These are phyloP conservation scores for Perkinsus marinus DNA, from an alignment of 169 alveolate species.

Conservation along the genomic window DNA sequence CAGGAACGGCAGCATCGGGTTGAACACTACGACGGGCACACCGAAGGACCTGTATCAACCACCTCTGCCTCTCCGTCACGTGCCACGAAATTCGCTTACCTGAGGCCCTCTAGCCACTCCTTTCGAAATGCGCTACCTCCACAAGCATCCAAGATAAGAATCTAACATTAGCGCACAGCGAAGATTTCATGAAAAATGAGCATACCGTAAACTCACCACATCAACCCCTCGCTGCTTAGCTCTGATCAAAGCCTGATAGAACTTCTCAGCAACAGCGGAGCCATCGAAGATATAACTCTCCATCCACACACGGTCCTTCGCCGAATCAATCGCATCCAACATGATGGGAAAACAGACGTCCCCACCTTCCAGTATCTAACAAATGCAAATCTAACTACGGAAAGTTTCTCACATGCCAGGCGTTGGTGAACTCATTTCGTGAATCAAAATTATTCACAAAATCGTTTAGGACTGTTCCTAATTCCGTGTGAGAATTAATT, in stretches of 20 bases:
- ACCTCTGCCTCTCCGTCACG: too few species aligned
- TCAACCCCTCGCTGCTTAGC: conserved; percentile 2
- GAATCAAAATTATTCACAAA: too few species aligned
- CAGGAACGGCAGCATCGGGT: conserved; percentile 1
- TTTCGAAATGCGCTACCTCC: neutral
- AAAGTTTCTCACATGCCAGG: too few species aligned
- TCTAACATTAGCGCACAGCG: neutral
- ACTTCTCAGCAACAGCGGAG: neutral
- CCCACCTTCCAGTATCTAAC: neutral
- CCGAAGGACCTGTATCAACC: neutral
- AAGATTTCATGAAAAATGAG: neutral
- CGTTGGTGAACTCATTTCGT: too few species aligned
- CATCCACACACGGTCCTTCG: conserved; percentile 7
- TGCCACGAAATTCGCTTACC: neutral
- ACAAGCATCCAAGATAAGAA: neutral
- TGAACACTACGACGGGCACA: conserved; percentile 4
- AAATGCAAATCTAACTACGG: too few species aligned
- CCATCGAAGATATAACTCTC: conserved; percentile 7
- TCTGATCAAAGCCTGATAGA: neutral
- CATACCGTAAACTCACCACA: neutral
- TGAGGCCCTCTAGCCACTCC: neutral
- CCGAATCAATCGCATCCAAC: neutral
- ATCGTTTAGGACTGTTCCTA: too few species aligned
- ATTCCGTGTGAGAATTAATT: too few species aligned
- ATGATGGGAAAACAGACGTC: neutral